Conservation (phyloP, 805 yeast genomes). For the Wickerhamomyces chambardii region DNA sequence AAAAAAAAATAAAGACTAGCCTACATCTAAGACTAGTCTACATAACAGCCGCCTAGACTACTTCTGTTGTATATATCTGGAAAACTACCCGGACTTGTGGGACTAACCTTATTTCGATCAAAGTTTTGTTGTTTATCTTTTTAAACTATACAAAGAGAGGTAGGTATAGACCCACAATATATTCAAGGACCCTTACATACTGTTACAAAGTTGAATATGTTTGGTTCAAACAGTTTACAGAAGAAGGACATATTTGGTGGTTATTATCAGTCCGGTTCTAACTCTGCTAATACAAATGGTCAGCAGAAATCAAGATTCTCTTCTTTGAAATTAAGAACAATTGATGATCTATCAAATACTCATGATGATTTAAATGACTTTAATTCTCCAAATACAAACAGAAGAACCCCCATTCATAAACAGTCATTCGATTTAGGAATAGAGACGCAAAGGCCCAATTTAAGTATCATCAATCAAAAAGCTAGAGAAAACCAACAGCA, state of each 20-base stretch:
- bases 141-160: too few species aligned
- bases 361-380: conserved; percentile 2
- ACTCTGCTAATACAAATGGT: conserved; percentile 10
- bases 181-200: too few species aligned
- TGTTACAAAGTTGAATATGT: too few species aligned
- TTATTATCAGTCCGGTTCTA: conserved; percentile 12
- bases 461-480: conserved; percentile 15
- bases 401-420: conserved; percentile 18
- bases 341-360: conserved; percentile 10
- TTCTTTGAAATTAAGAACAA: conserved; percentile 9
- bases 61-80: too few species aligned
- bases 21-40: too few species aligned
- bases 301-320: conserved; percentile 12
- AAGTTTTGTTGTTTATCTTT: too few species aligned
- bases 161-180: too few species aligned
- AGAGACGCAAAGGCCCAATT: conserved; percentile 11
- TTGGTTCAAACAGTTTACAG: conserved; percentile 4
- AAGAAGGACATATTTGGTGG: conserved; percentile 17
- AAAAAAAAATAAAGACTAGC: too few species aligned
- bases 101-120: too few species aligned
- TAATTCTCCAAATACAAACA: conserved; percentile 9
- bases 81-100: too few species aligned
- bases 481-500: conserved; percentile 3
- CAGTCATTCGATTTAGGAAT: conserved; percentile 9
- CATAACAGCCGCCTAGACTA: too few species aligned